A percentile compares a stretch with the other conserved stretches of the same genome.
Conservation (phyloP, 768 basidiomycete species). For the Boletus subparvulus region DNA sequence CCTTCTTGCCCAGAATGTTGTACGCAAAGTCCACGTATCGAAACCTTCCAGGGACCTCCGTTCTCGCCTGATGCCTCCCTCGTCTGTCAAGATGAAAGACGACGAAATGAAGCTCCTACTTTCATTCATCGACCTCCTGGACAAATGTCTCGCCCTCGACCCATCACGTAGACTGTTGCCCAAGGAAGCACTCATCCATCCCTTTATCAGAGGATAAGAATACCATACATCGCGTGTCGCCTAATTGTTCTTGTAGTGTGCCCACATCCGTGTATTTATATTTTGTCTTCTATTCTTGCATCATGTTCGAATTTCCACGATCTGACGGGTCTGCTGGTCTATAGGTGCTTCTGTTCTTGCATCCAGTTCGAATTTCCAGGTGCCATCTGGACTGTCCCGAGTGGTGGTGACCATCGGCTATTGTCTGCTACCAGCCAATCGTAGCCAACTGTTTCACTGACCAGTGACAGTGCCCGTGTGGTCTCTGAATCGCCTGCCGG, state of each 20-base stretch:
- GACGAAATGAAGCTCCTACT: conserved; percentile 80
- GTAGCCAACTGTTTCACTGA: no score
- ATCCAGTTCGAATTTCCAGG: conserved; percentile 4
- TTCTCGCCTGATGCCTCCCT: conserved; percentile 76
- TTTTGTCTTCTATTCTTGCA: no score
- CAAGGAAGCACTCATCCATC: conserved; percentile 83
- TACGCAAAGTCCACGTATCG: conserved; percentile 78
- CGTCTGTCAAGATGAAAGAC: conserved; percentile 77
- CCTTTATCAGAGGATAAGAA: conserved; percentile 68
- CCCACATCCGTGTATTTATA: conserved; percentile 24
- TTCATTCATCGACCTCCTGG: conserved; percentile 86
- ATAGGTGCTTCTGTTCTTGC: background rate
- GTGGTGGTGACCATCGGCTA: no score
- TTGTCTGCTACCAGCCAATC: no score
- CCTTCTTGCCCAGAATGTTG: conserved; percentile 58
- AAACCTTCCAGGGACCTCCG: conserved; percentile 83
- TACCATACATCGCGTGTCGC: conserved; percentile 10
- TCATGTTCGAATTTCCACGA: no score
- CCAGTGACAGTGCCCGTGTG: no score
- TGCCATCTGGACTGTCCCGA: background rate
- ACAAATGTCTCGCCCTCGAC: conserved; percentile 88
- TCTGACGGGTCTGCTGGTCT: no score
- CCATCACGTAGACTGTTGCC: conserved; percentile 85
- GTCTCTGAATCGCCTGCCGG: no score
- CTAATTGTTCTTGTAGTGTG: conserved; percentile 21